Evolutionary conservation across 1,284 basidiomycete genomes (phyloP), one percentile per base, ranked within the genome.

Genomic region (Paramarasmius palmivorus): DNA sequence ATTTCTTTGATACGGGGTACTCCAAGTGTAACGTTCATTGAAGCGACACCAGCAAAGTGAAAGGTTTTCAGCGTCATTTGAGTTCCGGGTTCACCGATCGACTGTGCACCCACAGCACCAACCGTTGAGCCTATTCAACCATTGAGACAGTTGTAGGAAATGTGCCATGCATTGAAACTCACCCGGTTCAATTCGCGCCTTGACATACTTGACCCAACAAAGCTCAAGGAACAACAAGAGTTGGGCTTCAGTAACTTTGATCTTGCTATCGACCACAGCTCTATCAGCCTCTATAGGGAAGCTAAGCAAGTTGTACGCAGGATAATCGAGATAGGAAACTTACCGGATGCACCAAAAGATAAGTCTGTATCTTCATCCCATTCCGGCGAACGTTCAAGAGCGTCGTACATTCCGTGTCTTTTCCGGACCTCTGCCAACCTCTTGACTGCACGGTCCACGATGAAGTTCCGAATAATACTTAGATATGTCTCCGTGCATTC

Each of bases 21-120:
- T 79, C 97, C 97, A 38, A 99, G 85, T 1, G 97, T 99, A 62
- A 99, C 94, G 75, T 98, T 99, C 97, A 99, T 99, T 34, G 95
- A 97, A 10, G 97, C 97, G 59, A 99, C 95, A 78, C 97, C 97
- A 65, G 97, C 97, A 74, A 99, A 99, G 79, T 99, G 97, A 86
- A 99, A 99, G 57, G 97, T 99, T 74, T 99, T 99, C 61, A 99
- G 73, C 6, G 97, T 99, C 97, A 99, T 99, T 68, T 99, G 97
- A 2, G 97, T 99, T 53, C 97, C 97, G 1, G 97, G 97, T 72
- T 99, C 97, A 68, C 97, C 97, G 60, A 99, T 99, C 6, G 97
- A 99, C 69, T 99, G 97, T 1, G 97, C 97, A 15, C 97, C 97
- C 44, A 99, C 94, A 15, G 97, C 97, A 49, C 97, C 97, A 17